Conservation (phyloP, 2,329 filamentous ascomycete species). For the Alternaria sp. region DNA sequence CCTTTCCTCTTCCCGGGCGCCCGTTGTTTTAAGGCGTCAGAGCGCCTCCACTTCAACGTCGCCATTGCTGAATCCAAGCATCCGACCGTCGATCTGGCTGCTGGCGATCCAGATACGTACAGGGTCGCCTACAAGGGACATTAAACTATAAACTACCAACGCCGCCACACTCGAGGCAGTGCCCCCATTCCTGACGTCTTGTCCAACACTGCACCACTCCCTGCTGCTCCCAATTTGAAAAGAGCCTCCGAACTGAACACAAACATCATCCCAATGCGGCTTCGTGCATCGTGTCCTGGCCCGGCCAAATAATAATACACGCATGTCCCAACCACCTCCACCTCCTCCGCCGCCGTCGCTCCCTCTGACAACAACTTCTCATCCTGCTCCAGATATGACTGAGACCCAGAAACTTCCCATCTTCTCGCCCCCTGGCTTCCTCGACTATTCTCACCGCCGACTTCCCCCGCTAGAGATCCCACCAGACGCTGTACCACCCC, state of each 20-base stretch:
- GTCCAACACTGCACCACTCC: slow-evolving; percentile 50
- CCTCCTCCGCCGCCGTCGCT: slow-evolving; percentile 51
- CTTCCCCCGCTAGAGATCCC: slow-evolving; percentile 52
- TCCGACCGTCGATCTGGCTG: slow-evolving; percentile 47
- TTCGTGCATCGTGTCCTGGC: slow-evolving; percentile 52
- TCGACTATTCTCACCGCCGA: slow-evolving; percentile 51
- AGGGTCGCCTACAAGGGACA: slow-evolving; percentile 42
- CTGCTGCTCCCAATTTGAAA: slow-evolving; percentile 47
- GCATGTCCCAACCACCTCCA: slow-evolving; percentile 54
- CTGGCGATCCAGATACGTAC: slow-evolving; percentile 52
- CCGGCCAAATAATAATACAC: slow-evolving; percentile 54
- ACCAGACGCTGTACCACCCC: slow-evolving; percentile 48
- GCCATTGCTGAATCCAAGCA: slow-evolving; percentile 46
- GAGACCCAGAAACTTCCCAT: slow-evolving; percentile 55
- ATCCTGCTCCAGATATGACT: slow-evolving; percentile 53
- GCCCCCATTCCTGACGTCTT: slow-evolving; percentile 51
- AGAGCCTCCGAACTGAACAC: slow-evolving; percentile 47
- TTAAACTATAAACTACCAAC: slow-evolving; percentile 49
- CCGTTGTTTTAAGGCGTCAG: slow-evolving; percentile 43
- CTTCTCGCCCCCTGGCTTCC: slow-evolving; percentile 52
- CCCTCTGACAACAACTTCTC: slow-evolving; percentile 50
- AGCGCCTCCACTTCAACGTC: slow-evolving; percentile 48
- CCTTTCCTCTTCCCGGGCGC: slow-evolving; percentile 38
- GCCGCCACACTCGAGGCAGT: slow-evolving; percentile 51
- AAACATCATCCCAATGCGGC: slow-evolving; percentile 51